Evolutionary conservation across 805 yeast species (phyloP).

Genomic region (Saccharomyces mikatae): DNA sequence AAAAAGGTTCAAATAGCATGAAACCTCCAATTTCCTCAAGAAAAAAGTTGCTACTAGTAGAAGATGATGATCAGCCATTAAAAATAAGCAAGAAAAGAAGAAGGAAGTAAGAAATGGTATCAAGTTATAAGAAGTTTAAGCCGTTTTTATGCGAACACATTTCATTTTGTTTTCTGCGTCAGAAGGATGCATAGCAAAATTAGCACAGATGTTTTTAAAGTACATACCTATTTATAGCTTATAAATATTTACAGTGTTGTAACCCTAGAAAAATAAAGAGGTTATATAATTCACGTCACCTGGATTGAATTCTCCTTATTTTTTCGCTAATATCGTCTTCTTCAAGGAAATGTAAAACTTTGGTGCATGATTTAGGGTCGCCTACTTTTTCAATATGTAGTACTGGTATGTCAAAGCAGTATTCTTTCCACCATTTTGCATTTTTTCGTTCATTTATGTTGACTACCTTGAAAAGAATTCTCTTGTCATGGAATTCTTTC

Average conservation of each 20-base stretch:
- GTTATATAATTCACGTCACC: not conserved
- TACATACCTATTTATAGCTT: conserved; percentile 1
- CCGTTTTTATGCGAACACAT: not conserved
- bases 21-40: conserved; percentile 12
- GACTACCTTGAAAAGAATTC: conserved; percentile 33
- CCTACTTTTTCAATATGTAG: conserved; percentile 49
- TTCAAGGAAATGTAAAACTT: conserved; percentile 61
- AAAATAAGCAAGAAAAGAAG: conserved; percentile 17
- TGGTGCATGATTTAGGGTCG: conserved; percentile 39
- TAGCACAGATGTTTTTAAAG: not conserved
- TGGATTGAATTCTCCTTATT: conserved; percentile 22
- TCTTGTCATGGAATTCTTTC: conserved; percentile 26
- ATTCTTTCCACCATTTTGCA: conserved; percentile 58
- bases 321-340: conserved; percentile 48
- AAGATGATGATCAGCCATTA: conserved; percentile 22
- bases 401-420: conserved; percentile 75
- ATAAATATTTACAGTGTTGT: not conserved
- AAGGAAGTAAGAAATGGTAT: not conserved
- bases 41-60: conserved; percentile 26
- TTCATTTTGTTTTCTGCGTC: not conserved
- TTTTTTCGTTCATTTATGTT: conserved; percentile 57
- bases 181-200: not conserved
- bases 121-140: not conserved
- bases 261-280: not conserved
- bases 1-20: conserved; percentile 7